Conservation (phyloP, 179 eudicot genomes). For the Beta macrorhiza region DNA sequence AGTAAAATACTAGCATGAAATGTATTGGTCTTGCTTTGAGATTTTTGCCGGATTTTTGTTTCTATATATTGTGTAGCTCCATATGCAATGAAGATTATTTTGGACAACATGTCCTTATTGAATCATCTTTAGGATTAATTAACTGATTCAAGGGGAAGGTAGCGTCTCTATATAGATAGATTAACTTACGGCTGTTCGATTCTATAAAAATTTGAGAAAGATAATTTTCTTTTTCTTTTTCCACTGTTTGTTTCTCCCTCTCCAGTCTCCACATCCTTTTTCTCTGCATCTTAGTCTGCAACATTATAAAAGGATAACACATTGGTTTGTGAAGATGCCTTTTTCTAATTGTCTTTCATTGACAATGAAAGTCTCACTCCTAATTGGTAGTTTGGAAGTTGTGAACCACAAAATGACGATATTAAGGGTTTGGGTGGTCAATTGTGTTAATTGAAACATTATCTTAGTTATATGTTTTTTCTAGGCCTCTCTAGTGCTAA, state of each 20-base stretch:
- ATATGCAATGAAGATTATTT: too few species aligned
- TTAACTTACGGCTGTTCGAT: too few species aligned
- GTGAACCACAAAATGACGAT: not conserved
- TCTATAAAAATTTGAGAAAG: too few species aligned
- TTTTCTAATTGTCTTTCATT: not conserved
- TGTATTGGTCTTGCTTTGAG: too few species aligned
- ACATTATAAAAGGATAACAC: not conserved
- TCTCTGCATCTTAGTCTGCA: not conserved
- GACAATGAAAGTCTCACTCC: not conserved
- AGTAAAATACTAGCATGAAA: too few species aligned
- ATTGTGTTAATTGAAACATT: not conserved
- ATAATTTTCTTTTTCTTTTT: not conserved
- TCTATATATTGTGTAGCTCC: too few species aligned
- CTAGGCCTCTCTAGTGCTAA: not conserved
- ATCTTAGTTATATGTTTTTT: not conserved
- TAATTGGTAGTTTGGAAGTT: not conserved
- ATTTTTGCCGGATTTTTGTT: too few species aligned
- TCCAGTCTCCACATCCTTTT: too few species aligned
- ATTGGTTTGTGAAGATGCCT: not conserved
- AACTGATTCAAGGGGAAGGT: too few species aligned
- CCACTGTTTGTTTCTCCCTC: not conserved
- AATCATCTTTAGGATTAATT: too few species aligned
- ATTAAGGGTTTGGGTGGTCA: not conserved
- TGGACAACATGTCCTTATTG: too few species aligned
- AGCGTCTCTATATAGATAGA: too few species aligned